Base-by-base conservation (phyloP, 2,329 filamentous ascomycete genomes). In the Fusarium udum region DNA sequence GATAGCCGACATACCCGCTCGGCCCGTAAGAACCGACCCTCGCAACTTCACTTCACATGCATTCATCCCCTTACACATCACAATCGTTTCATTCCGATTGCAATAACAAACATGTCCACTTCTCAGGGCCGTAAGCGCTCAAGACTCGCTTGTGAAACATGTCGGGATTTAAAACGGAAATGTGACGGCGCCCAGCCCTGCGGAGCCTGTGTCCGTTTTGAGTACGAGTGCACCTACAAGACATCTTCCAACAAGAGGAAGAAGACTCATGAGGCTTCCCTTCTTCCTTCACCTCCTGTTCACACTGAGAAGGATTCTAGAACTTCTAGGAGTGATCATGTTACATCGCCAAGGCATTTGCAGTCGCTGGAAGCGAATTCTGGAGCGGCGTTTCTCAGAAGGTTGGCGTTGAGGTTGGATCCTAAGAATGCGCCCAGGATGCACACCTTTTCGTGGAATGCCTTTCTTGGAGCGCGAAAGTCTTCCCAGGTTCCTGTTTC, bases 371-470 rank as follows among this genome's bases (percentile, higher is more conserved):
- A 90, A 70, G 88, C 86, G 40, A 90, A 90, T 68, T 89, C 87
- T 1, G 87, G 87, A 0, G 86, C 88, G 0, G 87, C 87, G 0
- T 90, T 90, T 75, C 84, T 89, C 14, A 80, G 87, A 61, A 83
- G 84, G 28, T 79, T 90, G 40, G 88, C 85, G 1, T 81, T 88
- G 48, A 83, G 84, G 48, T 82, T 89, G 26, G 87, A 90, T 74
- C 85, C 87, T 2, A 84, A 84, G 9, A 85, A 85, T 73, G 87
- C 86, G 3, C 87, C 88, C 1, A 83, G 86, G 52, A 80, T 89
- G 61, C 86, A 88, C 71, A 83, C 87, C 0, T 90, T 90, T 75
- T 87, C 85, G 0, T 90, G 88, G 88, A 90, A 90, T 62, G 75
- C 78, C 8, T 77, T 77, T 18, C 75, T 77, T 16, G 82, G 82